Evolutionary conservation across 2,329 filamentous ascomycete genomes (phyloP).

Genomic region (Talaromyces sp.): DNA sequence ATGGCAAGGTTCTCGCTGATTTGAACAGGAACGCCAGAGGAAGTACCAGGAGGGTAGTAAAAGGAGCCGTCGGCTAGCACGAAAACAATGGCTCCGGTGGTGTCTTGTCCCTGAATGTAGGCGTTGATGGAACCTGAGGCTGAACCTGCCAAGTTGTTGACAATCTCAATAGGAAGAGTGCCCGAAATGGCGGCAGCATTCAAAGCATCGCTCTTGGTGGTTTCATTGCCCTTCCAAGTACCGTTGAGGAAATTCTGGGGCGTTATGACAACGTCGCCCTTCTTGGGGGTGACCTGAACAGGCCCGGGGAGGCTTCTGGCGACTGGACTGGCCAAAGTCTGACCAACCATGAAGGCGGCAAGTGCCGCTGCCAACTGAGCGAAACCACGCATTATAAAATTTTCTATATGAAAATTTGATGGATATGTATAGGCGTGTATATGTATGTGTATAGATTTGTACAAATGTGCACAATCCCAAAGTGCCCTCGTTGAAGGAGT

Average conservation of each 20-base stretch:
- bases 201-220: background rate
- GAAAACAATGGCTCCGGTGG: conserved; percentile 42
- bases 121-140: conserved; percentile 20
- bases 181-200: background rate
- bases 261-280: conserved; percentile 1
- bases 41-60: conserved; percentile 43
- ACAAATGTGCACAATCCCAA: background rate
- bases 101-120: conserved; percentile 48
- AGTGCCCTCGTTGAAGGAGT: background rate
- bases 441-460: background rate
- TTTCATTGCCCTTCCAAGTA: background rate
- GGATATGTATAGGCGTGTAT: background rate
- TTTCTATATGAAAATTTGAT: background rate
- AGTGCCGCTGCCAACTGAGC: conserved; percentile 3
- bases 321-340: conserved; percentile 10
- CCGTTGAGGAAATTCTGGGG: conserved; percentile 12
- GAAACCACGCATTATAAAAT: conserved; percentile 9
- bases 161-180: conserved; percentile 24
- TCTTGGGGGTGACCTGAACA: conserved; percentile 7
- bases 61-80: conserved; percentile 40
- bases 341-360: conserved; percentile 11
- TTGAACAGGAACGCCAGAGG: conserved; percentile 34
- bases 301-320: conserved; percentile 2
- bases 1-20: conserved; percentile 44
- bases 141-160: conserved; percentile 44